Base-by-base conservation (phyloP, 257 asterid genomes). In the Vinca minor region DNA sequence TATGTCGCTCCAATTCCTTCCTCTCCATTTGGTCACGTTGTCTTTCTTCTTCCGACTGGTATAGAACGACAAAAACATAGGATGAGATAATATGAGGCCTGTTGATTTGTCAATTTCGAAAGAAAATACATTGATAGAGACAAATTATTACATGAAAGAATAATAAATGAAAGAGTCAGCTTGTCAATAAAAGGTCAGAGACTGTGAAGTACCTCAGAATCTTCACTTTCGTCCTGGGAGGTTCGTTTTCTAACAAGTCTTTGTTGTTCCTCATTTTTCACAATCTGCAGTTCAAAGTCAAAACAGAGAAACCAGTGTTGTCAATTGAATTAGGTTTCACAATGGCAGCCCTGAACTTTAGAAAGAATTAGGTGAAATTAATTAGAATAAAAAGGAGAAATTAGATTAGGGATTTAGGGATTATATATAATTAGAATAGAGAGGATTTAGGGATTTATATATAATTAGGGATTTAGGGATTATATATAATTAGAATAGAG, bases 21-120 rank as follows among this genome's bases (percentile, higher is more conserved):
- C 75, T 84, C 76, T 87, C 98, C 70, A 80, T 84, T 83, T 87
- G 96, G 69, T 92, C 98, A 48, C 87, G 89, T 65, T 83, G 59
- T 74, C 83, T 80, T 75, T 92, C 97, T 75, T 92, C 98, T 67
- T 92, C 97, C 8, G 97, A 92, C 95, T 90, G 79, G 71, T 70
- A 50, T 62, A 50, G 42, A 62, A 72, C 59, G 65, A 62, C 52
- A 21, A 28, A 15, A 39, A 44, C 58, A 55, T 4, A 21, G 15
- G 17, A 18, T 56, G 15, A 8, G 34, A 21, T 5, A 8, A 18
- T 7, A 4, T 46, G 41, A 36, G 50, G 31, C 49, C 35, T 21
- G 13, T 56, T 21, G 14, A 53, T 28, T 14, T 17, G 9, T 29
- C 25, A 31, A 52, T 35, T 28, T 17, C 41, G 39, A 42, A 48